Base-by-base conservation (phyloP, 352 stramenopile species). In the Phytopythium montanum region DNA sequence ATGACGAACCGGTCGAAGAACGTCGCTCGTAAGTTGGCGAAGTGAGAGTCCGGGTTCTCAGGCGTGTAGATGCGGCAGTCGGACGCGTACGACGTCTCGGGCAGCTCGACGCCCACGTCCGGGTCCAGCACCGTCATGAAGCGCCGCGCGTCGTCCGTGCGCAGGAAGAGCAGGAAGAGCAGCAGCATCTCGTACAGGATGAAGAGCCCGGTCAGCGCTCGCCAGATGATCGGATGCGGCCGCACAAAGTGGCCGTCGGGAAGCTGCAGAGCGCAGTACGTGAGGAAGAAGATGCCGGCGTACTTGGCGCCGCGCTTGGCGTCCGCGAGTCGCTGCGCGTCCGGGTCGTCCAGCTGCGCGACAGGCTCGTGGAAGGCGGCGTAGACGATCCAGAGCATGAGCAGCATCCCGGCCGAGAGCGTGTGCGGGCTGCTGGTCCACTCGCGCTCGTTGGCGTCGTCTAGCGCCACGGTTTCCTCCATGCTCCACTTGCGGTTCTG, bases 111-210 rank as follows among this genome's bases (percentile, higher is more conserved):
- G n/a, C 85, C 88, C 36, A 96, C 77, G 29, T 45, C 75, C 16
- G 81, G 66, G 60, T 96, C 88, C 55, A 95, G 92, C 51, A 89
- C 64, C 60, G 85, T 94, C 70, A 96, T 84, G 58, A 96, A 95
- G 39, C 74, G 54, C 5, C 88, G 81, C 10, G 88, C 88, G 49
- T 95, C 83, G n/a, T 84, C 53, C 10, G 84, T 94, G 53, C 76
- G 75, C 26, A 95, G 54, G 57, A 95, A 94, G 13, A 97, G 68
- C 64, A 98, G 66, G 33, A 97, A 50, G 46, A 96, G 86, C 29
- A 97, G 54, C 45, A 94, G 63, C 75, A 98, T 94, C 64, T 97
- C 87, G 69, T 98, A 98, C 12, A 98, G 72, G 44, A 97, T 96
- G 60, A 96, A 96, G 39, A 88, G 72, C 23, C 90, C 92, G 16